Conservation (phyloP, 441 rosid genomes). For the Flueggea neowawraea region DNA sequence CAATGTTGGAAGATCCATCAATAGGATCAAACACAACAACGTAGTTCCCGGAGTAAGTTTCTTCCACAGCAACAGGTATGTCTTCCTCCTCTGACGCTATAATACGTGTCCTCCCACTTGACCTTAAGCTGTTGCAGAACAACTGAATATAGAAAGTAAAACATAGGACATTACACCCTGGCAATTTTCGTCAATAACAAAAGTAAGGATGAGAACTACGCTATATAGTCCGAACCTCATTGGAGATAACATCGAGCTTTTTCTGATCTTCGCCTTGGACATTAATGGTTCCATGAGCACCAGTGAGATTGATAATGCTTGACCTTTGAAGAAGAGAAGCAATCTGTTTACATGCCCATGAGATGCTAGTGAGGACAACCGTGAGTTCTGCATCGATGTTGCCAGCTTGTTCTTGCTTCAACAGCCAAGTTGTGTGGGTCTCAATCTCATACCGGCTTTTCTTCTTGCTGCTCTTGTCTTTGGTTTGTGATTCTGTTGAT, state of each 20-base stretch:
- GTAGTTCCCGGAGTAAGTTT: constrained; percentile 82
- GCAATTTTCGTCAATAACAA: not conserved
- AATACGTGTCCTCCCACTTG: constrained; percentile 28
- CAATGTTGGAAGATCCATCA: constrained; percentile 95
- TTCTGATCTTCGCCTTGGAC: constrained; percentile 38
- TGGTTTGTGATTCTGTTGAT: not conserved
- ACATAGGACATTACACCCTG: not conserved
- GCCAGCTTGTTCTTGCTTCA: constrained; percentile 35
- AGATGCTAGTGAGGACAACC: constrained; percentile 30
- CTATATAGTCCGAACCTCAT: constrained; percentile 18
- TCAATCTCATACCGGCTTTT: constrained; percentile 20
- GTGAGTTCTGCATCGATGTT: constrained; percentile 32
- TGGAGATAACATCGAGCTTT: constrained; percentile 39
- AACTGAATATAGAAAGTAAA: constrained; percentile 14
- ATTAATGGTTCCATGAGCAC: constrained; percentile 32
- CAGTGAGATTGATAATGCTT: constrained; percentile 27
- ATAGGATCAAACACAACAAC: constrained; percentile 91
- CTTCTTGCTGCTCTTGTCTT: not conserved
- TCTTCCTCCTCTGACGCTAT: constrained; percentile 40
- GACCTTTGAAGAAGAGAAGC: constrained; percentile 32
- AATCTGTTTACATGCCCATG: constrained; percentile 31
- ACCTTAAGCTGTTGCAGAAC: constrained; percentile 34
- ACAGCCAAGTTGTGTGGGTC: constrained; percentile 30
- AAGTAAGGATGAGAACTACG: not conserved
- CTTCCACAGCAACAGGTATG: constrained; percentile 31